A percentile compares a stretch with the other conserved stretches of the same genome.
These are phyloP conservation scores for Drosera capensis DNA, from an alignment of 148 eudicot species.

Conservation along the genomic window DNA sequence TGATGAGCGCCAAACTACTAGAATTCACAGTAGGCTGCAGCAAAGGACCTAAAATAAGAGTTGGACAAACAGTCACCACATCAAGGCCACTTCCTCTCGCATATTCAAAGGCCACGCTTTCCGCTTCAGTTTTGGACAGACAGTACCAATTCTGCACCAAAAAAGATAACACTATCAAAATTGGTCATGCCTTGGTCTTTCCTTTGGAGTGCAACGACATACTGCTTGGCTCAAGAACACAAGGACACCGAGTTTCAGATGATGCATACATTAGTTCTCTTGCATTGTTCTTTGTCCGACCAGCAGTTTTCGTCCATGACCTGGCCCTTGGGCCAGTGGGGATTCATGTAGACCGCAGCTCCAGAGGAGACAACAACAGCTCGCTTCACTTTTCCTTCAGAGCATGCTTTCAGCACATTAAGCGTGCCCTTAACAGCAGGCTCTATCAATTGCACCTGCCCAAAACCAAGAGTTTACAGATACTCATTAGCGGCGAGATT, in stretches of 20 bases:
- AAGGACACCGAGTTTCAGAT: not conserved
- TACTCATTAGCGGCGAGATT: too few species aligned
- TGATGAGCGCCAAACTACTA: slow-evolving; percentile 58
- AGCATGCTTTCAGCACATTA: slow-evolving; percentile 29
- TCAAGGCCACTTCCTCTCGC: slow-evolving; percentile 48
- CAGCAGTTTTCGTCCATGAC: slow-evolving; percentile 44
- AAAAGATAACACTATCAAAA: too few species aligned
- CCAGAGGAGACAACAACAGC: slow-evolving; percentile 28
- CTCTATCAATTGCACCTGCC: slow-evolving; percentile 26
- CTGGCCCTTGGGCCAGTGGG: slow-evolving; percentile 35
- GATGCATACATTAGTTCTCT: slow-evolving; percentile 16
- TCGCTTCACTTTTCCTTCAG: slow-evolving; percentile 34
- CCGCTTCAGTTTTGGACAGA: slow-evolving; percentile 66
- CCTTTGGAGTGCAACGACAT: too few species aligned
- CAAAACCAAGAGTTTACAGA: too few species aligned
- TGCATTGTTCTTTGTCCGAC: slow-evolving; percentile 35
- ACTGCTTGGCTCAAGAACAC: too few species aligned
- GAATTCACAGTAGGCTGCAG: slow-evolving; percentile 46
- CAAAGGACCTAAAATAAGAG: slow-evolving; percentile 55
- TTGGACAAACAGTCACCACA: slow-evolving; percentile 54
- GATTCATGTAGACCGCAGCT: slow-evolving; percentile 27
- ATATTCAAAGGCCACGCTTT: slow-evolving; percentile 53
- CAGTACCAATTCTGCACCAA: slow-evolving; percentile 69
- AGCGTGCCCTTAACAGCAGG: slow-evolving; percentile 36
- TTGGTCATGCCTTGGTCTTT: too few species aligned